Base-by-base conservation (phyloP, 129 eudicot genomes). In the Flaveria bidentis region DNA sequence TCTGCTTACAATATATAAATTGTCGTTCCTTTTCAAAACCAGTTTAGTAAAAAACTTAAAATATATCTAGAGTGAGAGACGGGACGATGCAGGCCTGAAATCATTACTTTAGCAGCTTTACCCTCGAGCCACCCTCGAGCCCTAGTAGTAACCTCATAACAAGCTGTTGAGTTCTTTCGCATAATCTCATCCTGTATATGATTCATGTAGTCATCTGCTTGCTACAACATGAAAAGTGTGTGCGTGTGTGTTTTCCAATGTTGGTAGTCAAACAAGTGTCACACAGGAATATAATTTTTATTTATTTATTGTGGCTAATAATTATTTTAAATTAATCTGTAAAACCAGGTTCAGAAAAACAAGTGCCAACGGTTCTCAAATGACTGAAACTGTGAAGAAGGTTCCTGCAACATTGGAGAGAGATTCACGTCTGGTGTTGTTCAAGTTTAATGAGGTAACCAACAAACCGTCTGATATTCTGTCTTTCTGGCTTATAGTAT, bases 381-480 rank as follows among this genome's bases (percentile, higher is more conserved):
- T 51, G 36, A 64, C 75, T 3, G 82, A 86, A 61, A 53, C 69
- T 71, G 84, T 64, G 33, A 47, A 25, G 81, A 74, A 73, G 65
- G 86, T 55, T 83, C 69, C 86, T 10, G 87, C 83, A 30, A 84
- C 82, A 14, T 63, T 20, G 49, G 86, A 82, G 89, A 86, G 92
- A 76, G 97, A 91, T 84, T 82, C 80, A 20, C 96, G 91, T 72
- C 96, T 92, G 8, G 79, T 95, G 28, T 50, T 95, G 49, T 91
- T 95, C 61, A 95, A 95, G 83, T 95, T 87, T 64, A 95, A 95
- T 26, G 99, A 95, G 99, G 99, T 95, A 77, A 16, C 23, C 52
- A 39, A 5, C 7, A 6, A 26, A 45, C 7, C 41, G 5, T 75
- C 8, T 6, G 28, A 50, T 18, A n/a, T 17, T 41, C 18, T 22